These are phyloP conservation scores for Fusarium sp. DNA, from an alignment of 2,329 filamentous ascomycete species.

Conservation along the genomic window DNA sequence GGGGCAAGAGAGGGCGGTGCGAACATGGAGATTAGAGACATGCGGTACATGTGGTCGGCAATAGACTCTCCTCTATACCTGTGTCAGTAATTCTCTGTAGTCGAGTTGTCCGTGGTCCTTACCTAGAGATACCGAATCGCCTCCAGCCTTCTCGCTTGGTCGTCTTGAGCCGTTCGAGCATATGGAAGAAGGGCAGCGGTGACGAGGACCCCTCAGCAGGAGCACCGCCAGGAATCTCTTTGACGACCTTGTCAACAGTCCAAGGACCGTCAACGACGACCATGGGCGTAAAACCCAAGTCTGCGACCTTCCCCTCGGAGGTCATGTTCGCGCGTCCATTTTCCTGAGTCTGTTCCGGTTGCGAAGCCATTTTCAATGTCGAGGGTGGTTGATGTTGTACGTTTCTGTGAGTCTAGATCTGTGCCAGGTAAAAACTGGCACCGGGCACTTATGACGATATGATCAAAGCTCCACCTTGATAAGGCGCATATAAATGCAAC, in stretches of 20 bases:
- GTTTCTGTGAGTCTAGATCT: slow-evolving; percentile 8
- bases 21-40: slow-evolving; percentile 96
- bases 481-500: too few relatives aligned
- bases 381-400: slow-evolving; percentile 10
- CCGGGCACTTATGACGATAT: too few relatives aligned
- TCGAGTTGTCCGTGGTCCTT: slow-evolving; percentile 10
- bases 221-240: slow-evolving; percentile 68
- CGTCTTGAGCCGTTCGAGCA: slow-evolving; percentile 93
- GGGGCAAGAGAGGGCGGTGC: slow-evolving; percentile 80
- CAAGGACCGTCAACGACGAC: slow-evolving; percentile 62
- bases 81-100: background rate
- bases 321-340: slow-evolving; percentile 39
- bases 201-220: slow-evolving; percentile 73
- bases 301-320: slow-evolving; percentile 34
- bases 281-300: slow-evolving; percentile 54
- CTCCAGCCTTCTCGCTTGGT: slow-evolving; percentile 97
- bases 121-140: slow-evolving; percentile 81
- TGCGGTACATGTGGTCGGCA: slow-evolving; percentile 99
- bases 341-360: slow-evolving; percentile 40
- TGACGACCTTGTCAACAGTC: slow-evolving; percentile 73
- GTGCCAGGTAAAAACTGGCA: background rate
- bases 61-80: slow-evolving; percentile 84
- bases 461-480: too few relatives aligned
- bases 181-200: slow-evolving; percentile 92
- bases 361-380: slow-evolving; percentile 49